phyloP scores from a whole-genome alignment of 2,329 filamentous ascomycete genomes.

The Dactylellina drechsleri region DNA sequence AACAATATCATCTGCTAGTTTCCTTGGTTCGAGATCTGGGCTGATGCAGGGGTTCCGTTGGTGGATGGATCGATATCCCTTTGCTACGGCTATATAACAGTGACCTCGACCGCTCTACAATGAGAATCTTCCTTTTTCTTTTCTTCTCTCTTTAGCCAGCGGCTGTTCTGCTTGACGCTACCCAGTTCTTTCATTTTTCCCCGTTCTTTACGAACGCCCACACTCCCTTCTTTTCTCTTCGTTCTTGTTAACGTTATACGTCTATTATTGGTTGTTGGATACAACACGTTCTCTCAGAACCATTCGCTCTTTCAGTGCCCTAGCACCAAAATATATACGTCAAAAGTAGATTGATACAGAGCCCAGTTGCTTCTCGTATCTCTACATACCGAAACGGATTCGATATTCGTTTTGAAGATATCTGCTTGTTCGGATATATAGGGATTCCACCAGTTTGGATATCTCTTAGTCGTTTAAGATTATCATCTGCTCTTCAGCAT shows the following conservation, averaged over 20 bases:
- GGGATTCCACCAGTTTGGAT: conserved; percentile 44
- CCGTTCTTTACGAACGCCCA: conserved; percentile 48
- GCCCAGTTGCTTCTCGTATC: conserved; percentile 53
- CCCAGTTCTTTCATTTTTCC: conserved; percentile 35
- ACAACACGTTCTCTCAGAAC: conserved; percentile 54
- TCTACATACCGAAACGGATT: conserved; percentile 39
- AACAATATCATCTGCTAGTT: conserved; percentile 16
- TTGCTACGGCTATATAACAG: conserved; percentile 28
- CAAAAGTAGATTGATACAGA: conserved; percentile 30
- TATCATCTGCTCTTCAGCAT: conserved; percentile 29
- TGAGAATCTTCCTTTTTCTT: conserved; percentile 15
- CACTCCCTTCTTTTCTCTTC: conserved; percentile 34
- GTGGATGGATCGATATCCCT: not conserved
- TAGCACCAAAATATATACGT: conserved; percentile 15
- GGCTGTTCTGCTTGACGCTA: conserved; percentile 52
- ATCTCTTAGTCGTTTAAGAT: conserved; percentile 1
- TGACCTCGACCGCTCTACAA: not conserved
- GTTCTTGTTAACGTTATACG: conserved; percentile 2
- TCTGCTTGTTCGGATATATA: conserved; percentile 49
- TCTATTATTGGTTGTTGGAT: conserved; percentile 49
- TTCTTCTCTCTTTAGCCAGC: conserved; percentile 44
- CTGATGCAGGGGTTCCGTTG: conserved; percentile 18
- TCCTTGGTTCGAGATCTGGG: conserved; percentile 24
- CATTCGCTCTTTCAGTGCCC: conserved; percentile 46
- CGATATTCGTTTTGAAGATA: conserved; percentile 53